Conservation (phyloP, 2,329 filamentous ascomycete genomes). For the Alternaria viburni region DNA sequence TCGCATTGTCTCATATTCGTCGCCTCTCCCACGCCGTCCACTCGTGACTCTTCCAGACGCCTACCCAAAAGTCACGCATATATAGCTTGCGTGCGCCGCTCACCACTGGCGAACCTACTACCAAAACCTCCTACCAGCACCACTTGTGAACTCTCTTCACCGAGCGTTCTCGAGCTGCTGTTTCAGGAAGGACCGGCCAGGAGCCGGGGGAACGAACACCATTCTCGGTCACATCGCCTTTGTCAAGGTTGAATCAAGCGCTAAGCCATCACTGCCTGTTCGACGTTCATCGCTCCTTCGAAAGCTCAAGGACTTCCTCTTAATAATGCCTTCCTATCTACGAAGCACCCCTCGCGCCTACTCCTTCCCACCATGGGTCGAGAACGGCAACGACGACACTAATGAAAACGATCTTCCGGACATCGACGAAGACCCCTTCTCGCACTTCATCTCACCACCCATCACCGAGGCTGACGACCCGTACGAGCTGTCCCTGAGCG, state of each 20-base stretch:
- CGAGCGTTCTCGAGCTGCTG: constrained; percentile 26
- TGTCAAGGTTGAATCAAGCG: constrained; percentile 35
- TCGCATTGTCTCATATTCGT: constrained; percentile 34
- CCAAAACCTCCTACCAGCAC: constrained; percentile 15
- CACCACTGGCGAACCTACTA: constrained; percentile 27
- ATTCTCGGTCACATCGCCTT: constrained; percentile 26
- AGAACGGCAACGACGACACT: constrained; percentile 31
- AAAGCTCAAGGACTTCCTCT: constrained; percentile 31
- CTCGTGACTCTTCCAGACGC: constrained; percentile 34
- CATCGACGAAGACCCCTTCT: constrained; percentile 53
- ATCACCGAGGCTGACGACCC: constrained; percentile 51
- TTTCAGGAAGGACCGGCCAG: constrained; percentile 38
- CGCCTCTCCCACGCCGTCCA: constrained; percentile 36
- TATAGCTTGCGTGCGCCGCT: constrained; percentile 23
- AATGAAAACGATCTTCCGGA: constrained; percentile 38
- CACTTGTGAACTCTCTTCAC: constrained; percentile 21
- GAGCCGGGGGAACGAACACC: constrained; percentile 32
- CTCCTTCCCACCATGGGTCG: constrained; percentile 45
- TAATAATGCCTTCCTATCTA: constrained; percentile 45
- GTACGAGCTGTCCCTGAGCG: constrained; percentile 47
- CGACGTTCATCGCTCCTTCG: constrained; percentile 28
- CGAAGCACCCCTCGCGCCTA: constrained; percentile 37
- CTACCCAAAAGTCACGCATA: constrained; percentile 42
- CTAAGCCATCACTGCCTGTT: constrained; percentile 28
- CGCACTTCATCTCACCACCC: constrained; percentile 52